Percentiles rank a stretch among this genome's conserved stretches.
Evolutionary conservation across 2,329 filamentous ascomycete genomes (phyloP).

Genomic region (Penicillium sp.): DNA sequence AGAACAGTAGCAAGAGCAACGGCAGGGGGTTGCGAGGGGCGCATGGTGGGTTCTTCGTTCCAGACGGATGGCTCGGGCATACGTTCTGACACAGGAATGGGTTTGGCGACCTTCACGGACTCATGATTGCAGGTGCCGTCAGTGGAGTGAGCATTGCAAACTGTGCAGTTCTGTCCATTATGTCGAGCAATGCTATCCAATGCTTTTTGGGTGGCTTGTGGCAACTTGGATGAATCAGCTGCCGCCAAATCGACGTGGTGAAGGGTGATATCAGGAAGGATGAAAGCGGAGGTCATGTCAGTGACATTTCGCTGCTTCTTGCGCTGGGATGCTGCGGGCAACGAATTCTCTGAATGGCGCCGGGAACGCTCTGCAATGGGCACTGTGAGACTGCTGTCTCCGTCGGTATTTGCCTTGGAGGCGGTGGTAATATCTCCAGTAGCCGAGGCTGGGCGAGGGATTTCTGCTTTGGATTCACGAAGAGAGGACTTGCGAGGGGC

Average conservation of each 20-base stretch:
- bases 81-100: constrained; percentile 51
- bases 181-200: constrained; percentile 48
- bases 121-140: constrained; percentile 38
- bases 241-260: constrained; percentile 29
- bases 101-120: constrained; percentile 48
- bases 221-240: constrained; percentile 33
- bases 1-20: constrained; percentile 77
- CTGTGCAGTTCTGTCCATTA: constrained; percentile 55
- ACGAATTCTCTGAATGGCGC: constrained; percentile 47
- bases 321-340: constrained; percentile 50
- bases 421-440: constrained; percentile 35
- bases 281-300: constrained; percentile 64
- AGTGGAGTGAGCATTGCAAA: constrained; percentile 48
- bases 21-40: constrained; percentile 64
- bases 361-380: constrained; percentile 31
- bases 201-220: constrained; percentile 41
- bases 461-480: constrained; percentile 47
- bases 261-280: constrained; percentile 62
- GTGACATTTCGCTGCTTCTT: constrained; percentile 50
- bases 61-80: constrained; percentile 44
- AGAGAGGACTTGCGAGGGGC: constrained; percentile 55
- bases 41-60: constrained; percentile 59
- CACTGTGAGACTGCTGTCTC: constrained; percentile 30
- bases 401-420: constrained; percentile 29
- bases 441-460: constrained; percentile 35